Conservation (phyloP, 208 protist genomes). For the Trypanosoma cruzi region DNA sequence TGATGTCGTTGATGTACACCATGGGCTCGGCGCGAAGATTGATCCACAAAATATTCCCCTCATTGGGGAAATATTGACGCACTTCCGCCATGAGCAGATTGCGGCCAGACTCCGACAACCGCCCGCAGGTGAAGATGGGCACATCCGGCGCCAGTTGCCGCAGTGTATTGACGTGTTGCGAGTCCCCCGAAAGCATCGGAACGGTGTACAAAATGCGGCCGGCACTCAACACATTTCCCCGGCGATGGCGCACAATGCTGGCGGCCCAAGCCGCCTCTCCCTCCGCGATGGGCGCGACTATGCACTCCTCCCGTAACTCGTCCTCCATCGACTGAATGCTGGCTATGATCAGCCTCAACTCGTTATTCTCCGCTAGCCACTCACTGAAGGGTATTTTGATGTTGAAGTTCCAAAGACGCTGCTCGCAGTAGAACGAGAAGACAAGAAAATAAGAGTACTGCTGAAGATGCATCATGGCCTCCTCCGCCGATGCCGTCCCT, state of each 20-base stretch:
- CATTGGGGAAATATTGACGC: constrained; percentile 51
- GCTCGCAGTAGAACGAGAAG: constrained; percentile 92
- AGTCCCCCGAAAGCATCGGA: constrained; percentile 32
- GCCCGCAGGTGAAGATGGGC: constrained; percentile 84
- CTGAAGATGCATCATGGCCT: constrained; percentile 83
- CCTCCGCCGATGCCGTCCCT: constrained; percentile 44
- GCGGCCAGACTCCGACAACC: constrained; percentile 41
- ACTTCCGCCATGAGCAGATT: constrained; percentile 55
- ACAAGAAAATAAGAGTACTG: constrained; percentile 86
- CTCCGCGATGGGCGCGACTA: constrained; percentile 41
- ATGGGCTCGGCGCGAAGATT: constrained; percentile 87
- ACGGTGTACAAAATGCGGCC: constrained; percentile 83
- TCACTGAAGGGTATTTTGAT: constrained; percentile 56
- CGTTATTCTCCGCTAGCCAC: constrained; percentile 71
- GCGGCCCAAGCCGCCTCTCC: constrained; percentile 51
- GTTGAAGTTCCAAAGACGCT: constrained; percentile 76
- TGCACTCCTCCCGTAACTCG: constrained; percentile 71
- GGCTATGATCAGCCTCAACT: constrained; percentile 70
- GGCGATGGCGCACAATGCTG: constrained; percentile 55
- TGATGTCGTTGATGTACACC: constrained; percentile 81
- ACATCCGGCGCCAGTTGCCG: constrained; percentile 82
- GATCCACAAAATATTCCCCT: constrained; percentile 69
- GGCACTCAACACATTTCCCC: constrained; percentile 82
- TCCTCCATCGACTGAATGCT: constrained; percentile 73
- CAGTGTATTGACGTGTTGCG: constrained; percentile 34